Evolutionary conservation across 768 basidiomycete genomes (phyloP).

Genomic region (Multifurca ochricompacta): DNA sequence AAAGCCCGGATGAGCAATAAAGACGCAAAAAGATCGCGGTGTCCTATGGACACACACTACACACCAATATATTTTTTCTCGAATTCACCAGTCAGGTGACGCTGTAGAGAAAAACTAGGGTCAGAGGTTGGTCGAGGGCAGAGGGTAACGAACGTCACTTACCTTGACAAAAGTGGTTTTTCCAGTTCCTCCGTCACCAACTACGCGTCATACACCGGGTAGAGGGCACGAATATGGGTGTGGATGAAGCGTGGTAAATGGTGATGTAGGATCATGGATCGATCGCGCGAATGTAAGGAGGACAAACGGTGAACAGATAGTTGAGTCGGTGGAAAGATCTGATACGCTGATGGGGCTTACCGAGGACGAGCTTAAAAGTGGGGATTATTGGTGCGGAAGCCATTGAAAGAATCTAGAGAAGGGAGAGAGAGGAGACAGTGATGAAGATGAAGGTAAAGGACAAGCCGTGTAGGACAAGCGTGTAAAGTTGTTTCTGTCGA

Average conservation of each 20-base stretch:
- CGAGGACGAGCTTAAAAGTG: conserved; percentile 98
- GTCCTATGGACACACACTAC: conserved; percentile 24
- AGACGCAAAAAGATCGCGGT: not conserved
- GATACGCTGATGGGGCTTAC: conserved; percentile 40
- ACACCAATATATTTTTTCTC: conserved; percentile 99
- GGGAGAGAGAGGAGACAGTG: conserved; percentile 30
- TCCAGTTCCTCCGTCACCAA: conserved; percentile 95
- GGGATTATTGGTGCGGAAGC: conserved; percentile 49
- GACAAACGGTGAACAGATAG: conserved; percentile 7
- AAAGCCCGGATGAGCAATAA: conserved; percentile 16
- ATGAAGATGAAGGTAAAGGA: conserved; percentile 33
- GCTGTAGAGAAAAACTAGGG: conserved; percentile 43
- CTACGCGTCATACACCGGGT: conserved; percentile 34
- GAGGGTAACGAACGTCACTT: conserved; percentile 23
- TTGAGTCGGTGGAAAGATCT: conserved; percentile 16
- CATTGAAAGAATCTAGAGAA: conserved; percentile 33
- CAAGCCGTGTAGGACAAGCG: not conserved
- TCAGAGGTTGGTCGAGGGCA: conserved; percentile 50
- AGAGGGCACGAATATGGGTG: conserved; percentile 19
- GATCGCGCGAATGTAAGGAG: conserved; percentile 42
- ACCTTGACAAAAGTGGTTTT: conserved; percentile 99
- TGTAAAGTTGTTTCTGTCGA: not conserved
- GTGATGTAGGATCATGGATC: conserved; percentile 31
- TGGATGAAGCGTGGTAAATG: conserved; percentile 16
- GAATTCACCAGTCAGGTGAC: conserved; percentile 98